phyloP scores from a whole-genome alignment of 2,329 filamentous ascomycete genomes.

The Epichloe glyceriae region DNA sequence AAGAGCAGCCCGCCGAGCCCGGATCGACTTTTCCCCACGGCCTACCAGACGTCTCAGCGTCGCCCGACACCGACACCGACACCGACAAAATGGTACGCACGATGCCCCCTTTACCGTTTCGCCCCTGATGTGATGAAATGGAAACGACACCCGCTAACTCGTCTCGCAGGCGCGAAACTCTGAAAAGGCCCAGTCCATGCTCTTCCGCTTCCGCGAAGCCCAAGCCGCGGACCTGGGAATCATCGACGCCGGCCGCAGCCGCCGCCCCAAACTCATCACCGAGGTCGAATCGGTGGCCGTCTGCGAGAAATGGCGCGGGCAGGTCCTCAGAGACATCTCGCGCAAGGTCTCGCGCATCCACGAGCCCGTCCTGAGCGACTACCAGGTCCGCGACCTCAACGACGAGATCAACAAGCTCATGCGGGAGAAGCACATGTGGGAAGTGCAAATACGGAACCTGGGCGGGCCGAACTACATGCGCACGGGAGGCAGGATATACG shows the following conservation, averaged over 20 bases:
- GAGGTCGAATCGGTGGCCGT: constrained; percentile 69
- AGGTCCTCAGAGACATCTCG: constrained; percentile 92
- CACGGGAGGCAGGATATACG: constrained; percentile 54
- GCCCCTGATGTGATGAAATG: too few species aligned
- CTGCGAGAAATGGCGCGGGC: constrained; percentile 96
- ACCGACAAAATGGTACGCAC: constrained; percentile 1
- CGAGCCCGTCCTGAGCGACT: constrained; percentile 81
- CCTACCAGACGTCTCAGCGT: not conserved
- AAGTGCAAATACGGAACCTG: constrained; percentile 85
- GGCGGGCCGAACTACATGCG: constrained; percentile 98
- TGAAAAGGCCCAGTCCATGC: constrained; percentile 99
- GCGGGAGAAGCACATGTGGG: constrained; percentile 99
- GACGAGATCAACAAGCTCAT: constrained; percentile 99
- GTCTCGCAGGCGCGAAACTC: constrained; percentile 70
- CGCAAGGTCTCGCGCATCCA: constrained; percentile 96
- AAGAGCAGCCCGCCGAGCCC: not conserved
- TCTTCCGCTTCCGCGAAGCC: constrained; percentile 97
- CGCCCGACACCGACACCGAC: not conserved
- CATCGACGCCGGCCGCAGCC: constrained; percentile 80
- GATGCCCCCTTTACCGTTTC: not conserved
- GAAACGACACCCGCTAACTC: not conserved
- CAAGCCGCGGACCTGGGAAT: constrained; percentile 94
- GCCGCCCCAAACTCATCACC: constrained; percentile 83
- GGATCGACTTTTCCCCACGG: not conserved
- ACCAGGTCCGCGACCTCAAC: constrained; percentile 93